Evolutionary conservation across 1,284 basidiomycete species (phyloP), one percentile per base, ranked within the genome.

Genomic region (Ceratobasidium papillatum): DNA sequence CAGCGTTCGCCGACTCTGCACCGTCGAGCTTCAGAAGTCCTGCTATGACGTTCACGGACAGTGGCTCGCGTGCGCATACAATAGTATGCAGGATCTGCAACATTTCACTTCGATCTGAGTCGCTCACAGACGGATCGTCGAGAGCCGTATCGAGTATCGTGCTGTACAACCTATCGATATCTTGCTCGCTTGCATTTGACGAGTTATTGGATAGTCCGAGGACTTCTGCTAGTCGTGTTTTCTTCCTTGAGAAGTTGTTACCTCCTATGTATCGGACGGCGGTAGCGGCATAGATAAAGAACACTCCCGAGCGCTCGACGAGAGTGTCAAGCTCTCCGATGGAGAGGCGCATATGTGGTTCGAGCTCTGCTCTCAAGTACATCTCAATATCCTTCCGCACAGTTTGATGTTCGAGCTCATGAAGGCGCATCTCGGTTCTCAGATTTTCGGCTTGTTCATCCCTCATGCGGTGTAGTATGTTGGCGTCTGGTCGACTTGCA

Each of bases 51-150:
- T 38, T 22, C 12, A 72, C 43, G 12, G 56, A 34, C 17, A 72
- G 43, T 25, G 69, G 69, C 41, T 61, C 69, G 11, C 36, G 56
- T 14, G 69, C 45, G 25, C 58, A 72, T 27, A 72, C 45, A 9
- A 72, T 43, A 5, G 69, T 62, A 14, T 47, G 43, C 3, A 72
- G 43, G 7, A 61, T 32, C 38, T 27, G 41, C 17, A 11, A n/a
- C 41, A 72, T 72, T 19, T 45, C 25, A 9, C 36, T 8, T 22
- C 38, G 38, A 9, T 72, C 69, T 14, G 22, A 17, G 7, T 7
- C 32, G 3, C 30, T 12, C 3, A 61, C 19, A 25, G 3, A 22
- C 14, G 19, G 3, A 12, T 27, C 25, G 2, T 51, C 38, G 22
- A 72, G 43, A 17, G 43, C 69, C 2, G 69, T 14, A 5, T 11